Evolutionary conservation across 2,329 filamentous ascomycete species (phyloP).

Genomic region (Cordyceps fumosorosea): DNA sequence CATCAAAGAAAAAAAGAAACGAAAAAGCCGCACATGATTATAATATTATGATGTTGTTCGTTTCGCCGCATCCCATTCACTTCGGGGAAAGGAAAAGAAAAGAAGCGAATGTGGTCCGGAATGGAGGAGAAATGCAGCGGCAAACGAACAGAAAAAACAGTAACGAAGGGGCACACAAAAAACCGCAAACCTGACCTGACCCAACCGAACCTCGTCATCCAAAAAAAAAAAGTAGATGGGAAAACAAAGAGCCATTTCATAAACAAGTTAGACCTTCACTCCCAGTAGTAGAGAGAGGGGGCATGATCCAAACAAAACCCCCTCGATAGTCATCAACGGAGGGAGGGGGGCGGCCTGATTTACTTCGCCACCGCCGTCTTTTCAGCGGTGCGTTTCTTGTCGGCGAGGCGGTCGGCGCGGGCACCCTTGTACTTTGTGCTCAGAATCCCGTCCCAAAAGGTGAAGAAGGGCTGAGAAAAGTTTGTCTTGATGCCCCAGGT

Average conservation of each 20-base stretch:
- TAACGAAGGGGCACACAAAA: not conserved
- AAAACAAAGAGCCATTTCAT: constrained; percentile 1
- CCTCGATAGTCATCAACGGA: not conserved
- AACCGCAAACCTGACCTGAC: constrained; percentile 1
- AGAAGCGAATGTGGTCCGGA: constrained; percentile 15
- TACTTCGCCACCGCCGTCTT: not conserved
- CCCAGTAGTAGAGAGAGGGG: not conserved
- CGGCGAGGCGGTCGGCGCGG: constrained; percentile 33
- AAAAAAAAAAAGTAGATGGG: constrained; percentile 16
- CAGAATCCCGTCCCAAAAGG: constrained; percentile 82
- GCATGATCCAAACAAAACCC: not conserved
- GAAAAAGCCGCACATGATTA: constrained; percentile 9
- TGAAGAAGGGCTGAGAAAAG: constrained; percentile 89
- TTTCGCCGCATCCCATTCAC: not conserved
- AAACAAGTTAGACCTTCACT: not conserved
- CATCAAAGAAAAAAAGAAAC: not conserved
- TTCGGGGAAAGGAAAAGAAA: not conserved
- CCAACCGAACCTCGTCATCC: constrained; percentile 13
- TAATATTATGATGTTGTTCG: constrained; percentile 8
- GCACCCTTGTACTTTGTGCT: constrained; percentile 77
- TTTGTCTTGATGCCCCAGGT: constrained; percentile 98
- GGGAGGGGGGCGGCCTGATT: not conserved
- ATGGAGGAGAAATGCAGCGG: constrained; percentile 13
- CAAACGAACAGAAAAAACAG: constrained; percentile 10
- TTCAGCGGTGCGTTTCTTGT: constrained; percentile 27